Conservation (phyloP, 768 basidiomycete species). For the Crepidotus variabilis region DNA sequence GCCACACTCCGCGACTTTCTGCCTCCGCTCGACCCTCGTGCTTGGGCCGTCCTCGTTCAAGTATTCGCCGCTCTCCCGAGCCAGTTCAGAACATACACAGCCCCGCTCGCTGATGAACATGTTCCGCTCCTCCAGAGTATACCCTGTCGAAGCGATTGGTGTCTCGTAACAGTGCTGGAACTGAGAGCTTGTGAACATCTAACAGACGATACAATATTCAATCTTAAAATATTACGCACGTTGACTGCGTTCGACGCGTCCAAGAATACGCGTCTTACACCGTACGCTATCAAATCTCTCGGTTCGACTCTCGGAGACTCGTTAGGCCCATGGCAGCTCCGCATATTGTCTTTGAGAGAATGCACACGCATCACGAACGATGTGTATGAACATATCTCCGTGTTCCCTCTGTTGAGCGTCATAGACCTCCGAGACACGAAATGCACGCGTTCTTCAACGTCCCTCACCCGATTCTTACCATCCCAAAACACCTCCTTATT, state of each 20-base stretch:
- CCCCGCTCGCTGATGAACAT: slow-evolving; percentile 53
- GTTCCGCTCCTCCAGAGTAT: slow-evolving; percentile 57
- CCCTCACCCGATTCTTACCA: slow-evolving; percentile 24
- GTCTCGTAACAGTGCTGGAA: slow-evolving; percentile 62
- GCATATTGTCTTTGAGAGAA: slow-evolving; percentile 52
- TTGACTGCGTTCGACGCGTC: slow-evolving; percentile 66
- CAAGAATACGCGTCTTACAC: slow-evolving; percentile 47
- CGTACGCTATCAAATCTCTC: slow-evolving; percentile 50
- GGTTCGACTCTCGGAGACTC: slow-evolving; percentile 40
- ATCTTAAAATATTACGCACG: slow-evolving; percentile 47
- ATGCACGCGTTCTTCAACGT: slow-evolving; percentile 23
- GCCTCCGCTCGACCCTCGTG: slow-evolving; percentile 42
- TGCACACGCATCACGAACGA: slow-evolving; percentile 47
- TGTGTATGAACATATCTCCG: slow-evolving; percentile 35
- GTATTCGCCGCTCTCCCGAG: slow-evolving; percentile 52
- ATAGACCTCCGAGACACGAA: slow-evolving; percentile 51
- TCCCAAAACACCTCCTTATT: slow-evolving; percentile 28
- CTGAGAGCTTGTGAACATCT: slow-evolving; percentile 53
- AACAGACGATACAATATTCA: slow-evolving; percentile 51
- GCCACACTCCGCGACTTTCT: slow-evolving; percentile 35
- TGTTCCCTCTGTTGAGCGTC: slow-evolving; percentile 57
- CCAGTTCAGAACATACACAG: slow-evolving; percentile 31
- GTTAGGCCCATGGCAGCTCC: slow-evolving; percentile 55
- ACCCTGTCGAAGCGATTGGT: slow-evolving; percentile 49
- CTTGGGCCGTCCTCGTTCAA: slow-evolving; percentile 64